These are phyloP conservation scores for Lactifluus pinguis DNA, from an alignment of 768 basidiomycete species.

Conservation along the genomic window DNA sequence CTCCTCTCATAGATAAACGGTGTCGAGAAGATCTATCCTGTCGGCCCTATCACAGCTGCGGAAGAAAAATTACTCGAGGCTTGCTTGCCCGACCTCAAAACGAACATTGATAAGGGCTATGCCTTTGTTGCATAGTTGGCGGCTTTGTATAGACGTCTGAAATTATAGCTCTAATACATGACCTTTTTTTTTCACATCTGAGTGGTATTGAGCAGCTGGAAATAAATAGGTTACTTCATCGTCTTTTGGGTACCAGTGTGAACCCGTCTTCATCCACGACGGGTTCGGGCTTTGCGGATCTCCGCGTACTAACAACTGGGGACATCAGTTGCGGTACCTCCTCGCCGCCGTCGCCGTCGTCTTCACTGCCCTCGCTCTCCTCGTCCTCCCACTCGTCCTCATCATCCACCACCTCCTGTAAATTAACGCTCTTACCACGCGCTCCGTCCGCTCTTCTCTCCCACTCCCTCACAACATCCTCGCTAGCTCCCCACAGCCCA, in stretches of 20 bases:
- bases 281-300: slow-evolving; percentile 41
- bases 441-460: slow-evolving; percentile 55
- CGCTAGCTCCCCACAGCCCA: slow-evolving; percentile 51
- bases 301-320: slow-evolving; percentile 20
- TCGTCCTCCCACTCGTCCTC: slow-evolving; percentile 39
- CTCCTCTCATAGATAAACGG: slow-evolving; percentile 50
- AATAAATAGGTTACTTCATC: slow-evolving; percentile 16
- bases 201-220: background rate
- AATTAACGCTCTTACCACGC: slow-evolving; percentile 46
- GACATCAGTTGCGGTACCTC: slow-evolving; percentile 51
- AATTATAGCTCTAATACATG: slow-evolving; percentile 11
- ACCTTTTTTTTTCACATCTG: background rate
- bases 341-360: slow-evolving; percentile 41
- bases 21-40: slow-evolving; percentile 84
- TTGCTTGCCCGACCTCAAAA: slow-evolving; percentile 87
- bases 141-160: slow-evolving; percentile 8
- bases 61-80: slow-evolving; percentile 84
- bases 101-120: slow-evolving; percentile 96
- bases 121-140: slow-evolving; percentile 45
- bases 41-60: slow-evolving; percentile 69
- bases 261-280: slow-evolving; percentile 92
- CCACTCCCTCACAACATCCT: slow-evolving; percentile 45
- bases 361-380: slow-evolving; percentile 32
- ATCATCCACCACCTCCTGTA: slow-evolving; percentile 35
- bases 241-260: slow-evolving; percentile 55